These are phyloP conservation scores for Physcomitrellopsis africana DNA, from an alignment of 225 moss, liverwort and hornwort genomes.

Conservation along the genomic window DNA sequence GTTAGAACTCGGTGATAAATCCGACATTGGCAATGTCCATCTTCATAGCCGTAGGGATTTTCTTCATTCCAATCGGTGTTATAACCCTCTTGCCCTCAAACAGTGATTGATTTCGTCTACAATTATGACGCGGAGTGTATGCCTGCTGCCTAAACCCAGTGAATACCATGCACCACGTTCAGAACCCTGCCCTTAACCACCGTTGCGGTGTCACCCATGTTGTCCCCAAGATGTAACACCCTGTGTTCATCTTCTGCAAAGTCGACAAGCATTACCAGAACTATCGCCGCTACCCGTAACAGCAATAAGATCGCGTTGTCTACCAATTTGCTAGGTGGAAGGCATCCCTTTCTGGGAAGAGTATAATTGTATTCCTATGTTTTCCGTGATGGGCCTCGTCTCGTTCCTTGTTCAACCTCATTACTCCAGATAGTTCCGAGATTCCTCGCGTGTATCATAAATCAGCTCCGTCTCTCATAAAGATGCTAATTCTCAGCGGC, in stretches of 20 bases:
- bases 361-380: conserved; percentile 38
- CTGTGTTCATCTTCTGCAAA: conserved; percentile 75
- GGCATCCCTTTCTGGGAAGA: conserved; percentile 42
- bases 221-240: conserved; percentile 62
- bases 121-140: conserved; percentile 63
- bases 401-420: conserved; percentile 34
- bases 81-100: conserved; percentile 66
- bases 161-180: conserved; percentile 42
- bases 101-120: conserved; percentile 70
- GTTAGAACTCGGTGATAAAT: conserved; percentile 77
- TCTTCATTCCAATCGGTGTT: conserved; percentile 74
- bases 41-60: conserved; percentile 58
- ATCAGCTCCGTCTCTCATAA: conserved; percentile 23
- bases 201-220: conserved; percentile 40
- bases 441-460: conserved; percentile 39
- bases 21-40: conserved; percentile 64
- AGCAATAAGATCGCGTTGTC: conserved; percentile 53
- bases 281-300: conserved; percentile 73
- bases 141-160: background rate
- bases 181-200: conserved; percentile 28
- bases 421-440: conserved; percentile 27
- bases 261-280: conserved; percentile 79
- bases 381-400: conserved; percentile 26
- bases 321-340: conserved; percentile 53
- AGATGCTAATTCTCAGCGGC: background rate